Evolutionary conservation across 2,329 filamentous ascomycete species (phyloP).

Genomic region (Penicillium sp.): DNA sequence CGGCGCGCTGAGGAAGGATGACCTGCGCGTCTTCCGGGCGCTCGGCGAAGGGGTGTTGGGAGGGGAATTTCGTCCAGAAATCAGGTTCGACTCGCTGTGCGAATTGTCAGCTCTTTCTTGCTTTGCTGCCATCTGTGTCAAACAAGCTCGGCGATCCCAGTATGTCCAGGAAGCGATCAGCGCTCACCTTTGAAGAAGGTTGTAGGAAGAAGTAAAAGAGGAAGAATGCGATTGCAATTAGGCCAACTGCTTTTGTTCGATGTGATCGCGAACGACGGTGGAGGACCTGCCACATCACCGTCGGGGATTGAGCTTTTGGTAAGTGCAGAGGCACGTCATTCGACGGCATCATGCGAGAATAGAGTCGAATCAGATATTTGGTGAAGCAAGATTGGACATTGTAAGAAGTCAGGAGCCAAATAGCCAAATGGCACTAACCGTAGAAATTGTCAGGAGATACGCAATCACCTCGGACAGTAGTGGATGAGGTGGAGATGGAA

Average conservation of each 20-base stretch:
- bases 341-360: constrained; percentile 25
- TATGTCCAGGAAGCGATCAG: constrained; percentile 8
- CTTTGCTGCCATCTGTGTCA: not conserved
- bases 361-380: not conserved
- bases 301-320: constrained; percentile 26
- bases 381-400: constrained; percentile 2
- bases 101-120: constrained; percentile 5
- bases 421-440: not conserved
- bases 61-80: constrained; percentile 36
- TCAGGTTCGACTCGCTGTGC: constrained; percentile 26
- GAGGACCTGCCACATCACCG: constrained; percentile 26
- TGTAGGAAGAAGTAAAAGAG: constrained; percentile 22
- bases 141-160: not conserved
- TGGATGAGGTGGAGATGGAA: constrained; percentile 10
- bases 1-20: constrained; percentile 19
- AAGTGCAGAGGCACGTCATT: constrained; percentile 24
- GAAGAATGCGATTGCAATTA: constrained; percentile 25
- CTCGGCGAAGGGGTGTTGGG: constrained; percentile 29
- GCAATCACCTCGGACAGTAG: constrained; percentile 12
- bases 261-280: constrained; percentile 28
- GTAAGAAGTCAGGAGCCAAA: not conserved
- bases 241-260: constrained; percentile 24
- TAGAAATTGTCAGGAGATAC: constrained; percentile 16
- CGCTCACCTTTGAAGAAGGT: constrained; percentile 22
- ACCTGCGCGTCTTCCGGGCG: constrained; percentile 34